A percentile compares a stretch with the other conserved stretches of the same genome.
Conservation (phyloP, 306 rosid species). For the Comarum palustre region DNA sequence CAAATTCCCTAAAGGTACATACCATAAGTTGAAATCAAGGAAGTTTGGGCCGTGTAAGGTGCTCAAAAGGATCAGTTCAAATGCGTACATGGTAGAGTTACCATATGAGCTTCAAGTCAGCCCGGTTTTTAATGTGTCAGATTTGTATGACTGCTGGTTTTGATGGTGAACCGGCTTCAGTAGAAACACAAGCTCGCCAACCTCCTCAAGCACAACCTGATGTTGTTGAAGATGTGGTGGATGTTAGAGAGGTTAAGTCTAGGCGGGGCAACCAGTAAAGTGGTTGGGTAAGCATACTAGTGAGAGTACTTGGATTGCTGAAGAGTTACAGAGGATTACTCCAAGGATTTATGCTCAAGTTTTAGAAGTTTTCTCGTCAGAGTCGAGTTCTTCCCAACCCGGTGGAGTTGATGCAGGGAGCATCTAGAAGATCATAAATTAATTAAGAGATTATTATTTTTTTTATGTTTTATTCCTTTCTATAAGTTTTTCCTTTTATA, state of each 20-base stretch:
- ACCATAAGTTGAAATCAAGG: too few relatives aligned
- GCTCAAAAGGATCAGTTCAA: too few relatives aligned
- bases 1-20: too few relatives aligned
- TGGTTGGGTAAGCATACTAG: conserved; percentile 9
- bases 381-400: neutral
- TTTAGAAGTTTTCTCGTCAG: too few relatives aligned
- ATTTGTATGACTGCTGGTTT: neutral
- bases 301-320: neutral
- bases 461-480: too few relatives aligned
- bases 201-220: neutral
- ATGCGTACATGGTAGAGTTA: too few relatives aligned
- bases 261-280: neutral
- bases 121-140: too few relatives aligned
- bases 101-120: too few relatives aligned
- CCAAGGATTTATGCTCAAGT: neutral
- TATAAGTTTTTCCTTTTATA: too few relatives aligned
- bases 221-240: neutral
- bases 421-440: neutral
- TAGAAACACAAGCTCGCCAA: neutral
- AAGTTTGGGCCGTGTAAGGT: too few relatives aligned
- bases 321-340: neutral
- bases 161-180: neutral
- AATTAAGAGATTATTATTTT: too few relatives aligned
- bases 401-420: neutral
- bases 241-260: neutral